Evolutionary conservation across 2,329 filamentous ascomycete species (phyloP), one percentile per base, ranked within the genome.

Genomic region (Karstenula rhodostoma): DNA sequence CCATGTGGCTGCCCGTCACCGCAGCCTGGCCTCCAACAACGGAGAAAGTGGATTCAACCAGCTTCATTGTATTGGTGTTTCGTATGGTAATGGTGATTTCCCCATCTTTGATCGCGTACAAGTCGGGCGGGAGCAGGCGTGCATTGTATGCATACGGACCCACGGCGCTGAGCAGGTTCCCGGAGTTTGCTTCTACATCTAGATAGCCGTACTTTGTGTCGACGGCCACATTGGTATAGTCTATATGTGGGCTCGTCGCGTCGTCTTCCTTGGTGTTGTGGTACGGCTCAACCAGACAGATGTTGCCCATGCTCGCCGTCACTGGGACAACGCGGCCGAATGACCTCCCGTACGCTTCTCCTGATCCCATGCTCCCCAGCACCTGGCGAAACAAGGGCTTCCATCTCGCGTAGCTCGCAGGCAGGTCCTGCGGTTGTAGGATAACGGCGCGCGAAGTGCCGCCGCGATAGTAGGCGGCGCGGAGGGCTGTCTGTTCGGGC

Each of bases 241-340:
- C 87, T 13, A 92, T 81, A 64, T 91, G 85, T 13, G 66, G 29
- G 23, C 60, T 56, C 46, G 61, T 43, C 17, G 60, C 55, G 1
- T 62, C 60, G 15, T 56, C 33, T 59, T 58, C 13, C 55, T 62
- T 13, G 46, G 63, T 44, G 23, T 29, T 58, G 27, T 59, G 62
- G 40, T 66, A 59, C 1, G 67, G 79, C 2, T 83, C 84, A 1
- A 93, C 82, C 1, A 93, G 81, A 75, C 89, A 90, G 19, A 93
- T 82, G 74, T 93, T 93, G 58, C 87, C 90, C 2, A 90, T 84
- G 46, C 86, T 89, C 10, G 88, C 90, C 57, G 90, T 81, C 4
- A 89, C 90, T 0, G 87, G 89, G 2, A 90, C 90, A 76, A 92
- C 84, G 9, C 90, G 90, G 72, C 93, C 84, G 0, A 93, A 86